phyloP scores from a whole-genome alignment of 805 yeast genomes.

The Candida ipomoeae region DNA sequence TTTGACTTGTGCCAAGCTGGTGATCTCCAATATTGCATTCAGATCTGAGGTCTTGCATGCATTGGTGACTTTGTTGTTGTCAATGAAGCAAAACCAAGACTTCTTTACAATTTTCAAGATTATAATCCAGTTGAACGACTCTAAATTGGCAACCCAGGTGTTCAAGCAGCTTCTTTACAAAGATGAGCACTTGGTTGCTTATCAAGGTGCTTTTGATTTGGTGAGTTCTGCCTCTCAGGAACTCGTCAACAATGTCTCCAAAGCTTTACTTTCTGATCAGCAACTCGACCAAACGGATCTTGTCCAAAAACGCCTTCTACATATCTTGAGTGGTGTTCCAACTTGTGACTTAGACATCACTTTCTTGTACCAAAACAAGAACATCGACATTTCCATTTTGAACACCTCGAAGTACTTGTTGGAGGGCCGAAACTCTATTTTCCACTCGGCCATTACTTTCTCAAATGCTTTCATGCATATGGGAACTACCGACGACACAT shows the following conservation, averaged over 20 bases:
- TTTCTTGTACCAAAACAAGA: constrained; percentile 79
- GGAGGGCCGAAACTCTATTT: constrained; percentile 90
- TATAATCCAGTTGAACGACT: constrained; percentile 82
- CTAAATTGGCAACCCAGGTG: constrained; percentile 60
- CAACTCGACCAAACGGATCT: constrained; percentile 23
- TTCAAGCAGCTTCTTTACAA: constrained; percentile 59
- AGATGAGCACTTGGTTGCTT: constrained; percentile 57
- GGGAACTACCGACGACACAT: constrained; percentile 93
- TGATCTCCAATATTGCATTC: constrained; percentile 23
- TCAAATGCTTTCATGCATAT: constrained; percentile 93
- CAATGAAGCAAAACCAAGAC: constrained; percentile 58
- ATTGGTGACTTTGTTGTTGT: constrained; percentile 57
- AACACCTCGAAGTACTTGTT: constrained; percentile 74
- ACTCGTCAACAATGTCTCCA: constrained; percentile 56
- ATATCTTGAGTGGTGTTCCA: constrained; percentile 85
- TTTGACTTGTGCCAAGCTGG: constrained; percentile 65
- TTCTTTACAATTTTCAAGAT: constrained; percentile 81
- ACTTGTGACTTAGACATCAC: constrained; percentile 91
- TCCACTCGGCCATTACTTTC: constrained; percentile 94
- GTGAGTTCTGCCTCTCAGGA: constrained; percentile 91
- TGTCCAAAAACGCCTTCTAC: constrained; percentile 45
- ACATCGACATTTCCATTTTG: constrained; percentile 77
- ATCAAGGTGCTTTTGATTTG: constrained; percentile 92
- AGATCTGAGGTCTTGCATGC: constrained; percentile 32
- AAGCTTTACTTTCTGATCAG: constrained; percentile 32